Conservation (phyloP, 2,329 filamentous ascomycete genomes). For the Pezicula neosporulosa region DNA sequence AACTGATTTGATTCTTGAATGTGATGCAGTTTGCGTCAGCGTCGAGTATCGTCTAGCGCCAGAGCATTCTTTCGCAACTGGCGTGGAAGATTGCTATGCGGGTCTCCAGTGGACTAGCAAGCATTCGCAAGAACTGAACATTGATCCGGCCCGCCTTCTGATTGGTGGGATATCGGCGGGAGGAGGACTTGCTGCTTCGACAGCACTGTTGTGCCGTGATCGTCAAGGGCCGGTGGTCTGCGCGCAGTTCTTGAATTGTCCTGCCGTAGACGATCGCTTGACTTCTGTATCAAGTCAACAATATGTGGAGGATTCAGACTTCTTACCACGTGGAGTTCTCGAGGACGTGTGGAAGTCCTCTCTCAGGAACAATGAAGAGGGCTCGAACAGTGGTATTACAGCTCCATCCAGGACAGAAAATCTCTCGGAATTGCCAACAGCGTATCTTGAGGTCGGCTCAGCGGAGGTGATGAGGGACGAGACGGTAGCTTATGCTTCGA, state of each 20-base stretch:
- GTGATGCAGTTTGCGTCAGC: neutral
- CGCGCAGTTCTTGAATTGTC: constrained; percentile 1
- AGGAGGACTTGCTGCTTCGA: constrained; percentile 1
- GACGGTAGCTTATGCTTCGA: constrained; percentile 28
- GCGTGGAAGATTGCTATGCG: constrained; percentile 1
- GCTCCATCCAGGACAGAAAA: too few species aligned
- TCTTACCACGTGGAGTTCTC: too few species aligned
- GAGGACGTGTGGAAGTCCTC: too few species aligned
- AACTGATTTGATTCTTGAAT: constrained; percentile 1
- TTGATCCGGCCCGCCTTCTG: neutral
- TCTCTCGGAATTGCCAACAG: too few species aligned
- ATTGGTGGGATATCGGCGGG: constrained; percentile 2
- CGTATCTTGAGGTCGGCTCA: constrained; percentile 29
- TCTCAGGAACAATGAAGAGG: too few species aligned
- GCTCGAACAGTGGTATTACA: too few species aligned
- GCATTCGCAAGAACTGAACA: neutral
- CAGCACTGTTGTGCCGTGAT: too few species aligned
- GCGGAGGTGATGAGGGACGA: constrained; percentile 31
- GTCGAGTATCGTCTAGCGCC: constrained; percentile 4
- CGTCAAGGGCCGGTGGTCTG: too few species aligned
- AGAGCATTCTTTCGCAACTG: neutral
- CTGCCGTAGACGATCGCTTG: neutral
- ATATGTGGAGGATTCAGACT: neutral
- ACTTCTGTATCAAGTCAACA: neutral
- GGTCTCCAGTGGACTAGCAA: neutral